A percentile compares a stretch with the other conserved stretches of the same genome.
Conservation (phyloP, 2,329 filamentous ascomycete genomes). For the Canariomyces notabilis region DNA sequence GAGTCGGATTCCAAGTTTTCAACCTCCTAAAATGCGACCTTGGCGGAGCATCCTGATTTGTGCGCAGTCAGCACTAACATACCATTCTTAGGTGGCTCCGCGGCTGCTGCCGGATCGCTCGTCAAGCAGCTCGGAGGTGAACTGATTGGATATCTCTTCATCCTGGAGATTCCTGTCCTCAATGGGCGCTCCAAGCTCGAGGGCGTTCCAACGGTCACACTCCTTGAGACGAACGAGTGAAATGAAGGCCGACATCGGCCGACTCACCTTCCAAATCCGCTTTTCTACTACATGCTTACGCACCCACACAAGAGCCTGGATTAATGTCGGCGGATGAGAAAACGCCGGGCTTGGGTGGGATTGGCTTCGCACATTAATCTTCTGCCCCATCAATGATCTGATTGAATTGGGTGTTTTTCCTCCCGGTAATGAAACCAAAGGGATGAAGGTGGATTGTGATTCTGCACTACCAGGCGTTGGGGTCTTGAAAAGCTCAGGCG, state of each 20-base stretch:
- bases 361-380: slow-evolving; percentile 4
- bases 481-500: slow-evolving; percentile 10
- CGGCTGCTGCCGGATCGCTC: slow-evolving; percentile 78
- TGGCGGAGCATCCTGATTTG: neutral
- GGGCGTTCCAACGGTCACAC: slow-evolving; percentile 70
- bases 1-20: no score
- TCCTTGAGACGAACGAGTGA: slow-evolving; percentile 53
- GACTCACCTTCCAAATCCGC: neutral
- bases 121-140: slow-evolving; percentile 80
- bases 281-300: slow-evolving; percentile 1
- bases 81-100: slow-evolving; percentile 69
- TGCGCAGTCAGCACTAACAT: slow-evolving; percentile 13
- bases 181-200: slow-evolving; percentile 87
- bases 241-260: slow-evolving; percentile 15
- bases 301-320: slow-evolving; percentile 3
- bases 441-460: neutral
- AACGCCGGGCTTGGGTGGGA: slow-evolving; percentile 1
- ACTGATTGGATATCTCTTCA: slow-evolving; percentile 88
- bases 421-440: slow-evolving; percentile 4
- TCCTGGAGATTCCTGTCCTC: slow-evolving; percentile 90
- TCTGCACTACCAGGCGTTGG: slow-evolving; percentile 16
- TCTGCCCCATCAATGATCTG: neutral
- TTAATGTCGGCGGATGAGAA: slow-evolving; percentile 10
- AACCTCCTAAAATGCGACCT: neutral
- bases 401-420: neutral